A percentile compares a stretch with the other conserved stretches of the same genome.
Evolutionary conservation across 129 eudicot species (phyloP).

Genomic region (Tagetes erecta): DNA sequence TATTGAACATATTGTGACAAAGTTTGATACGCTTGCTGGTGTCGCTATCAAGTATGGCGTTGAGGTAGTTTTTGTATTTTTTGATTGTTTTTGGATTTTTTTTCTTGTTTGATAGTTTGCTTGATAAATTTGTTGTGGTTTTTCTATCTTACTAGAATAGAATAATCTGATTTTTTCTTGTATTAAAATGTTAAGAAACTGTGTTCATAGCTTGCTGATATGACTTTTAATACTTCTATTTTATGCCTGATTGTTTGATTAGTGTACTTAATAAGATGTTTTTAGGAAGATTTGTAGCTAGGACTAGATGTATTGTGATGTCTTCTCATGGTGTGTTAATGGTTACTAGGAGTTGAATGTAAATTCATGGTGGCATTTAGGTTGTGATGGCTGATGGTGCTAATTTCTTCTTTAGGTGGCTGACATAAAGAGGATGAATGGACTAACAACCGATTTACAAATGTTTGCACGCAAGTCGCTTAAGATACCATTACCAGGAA

Average conservation of each 20-base stretch:
- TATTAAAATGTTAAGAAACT: neutral
- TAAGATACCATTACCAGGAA: conserved; percentile 81
- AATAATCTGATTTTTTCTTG: neutral
- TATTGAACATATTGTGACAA: conserved; percentile 67
- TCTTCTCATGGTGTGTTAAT: neutral
- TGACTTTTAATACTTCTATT: neutral
- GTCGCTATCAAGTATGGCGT: conserved; percentile 95
- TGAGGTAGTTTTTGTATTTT: conserved; percentile 46
- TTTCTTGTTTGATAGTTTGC: neutral
- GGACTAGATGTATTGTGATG: neutral
- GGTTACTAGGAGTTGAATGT: neutral
- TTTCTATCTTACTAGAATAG: neutral
- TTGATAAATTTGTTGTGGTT: neutral
- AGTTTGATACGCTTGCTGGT: conserved; percentile 90
- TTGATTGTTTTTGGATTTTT: neutral
- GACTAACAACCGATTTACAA: conserved; percentile 77
- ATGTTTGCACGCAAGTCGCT: conserved; percentile 89
- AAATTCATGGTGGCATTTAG: conserved; percentile 1
- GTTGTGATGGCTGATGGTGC: neutral
- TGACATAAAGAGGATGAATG: conserved; percentile 81
- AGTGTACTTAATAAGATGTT: neutral
- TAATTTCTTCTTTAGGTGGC: conserved; percentile 54
- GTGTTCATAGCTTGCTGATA: neutral
- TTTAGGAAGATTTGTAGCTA: neutral
- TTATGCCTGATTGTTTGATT: neutral